Conservation (phyloP, 176 grass and related monocot species). For the Rhynchospora pubera region DNA sequence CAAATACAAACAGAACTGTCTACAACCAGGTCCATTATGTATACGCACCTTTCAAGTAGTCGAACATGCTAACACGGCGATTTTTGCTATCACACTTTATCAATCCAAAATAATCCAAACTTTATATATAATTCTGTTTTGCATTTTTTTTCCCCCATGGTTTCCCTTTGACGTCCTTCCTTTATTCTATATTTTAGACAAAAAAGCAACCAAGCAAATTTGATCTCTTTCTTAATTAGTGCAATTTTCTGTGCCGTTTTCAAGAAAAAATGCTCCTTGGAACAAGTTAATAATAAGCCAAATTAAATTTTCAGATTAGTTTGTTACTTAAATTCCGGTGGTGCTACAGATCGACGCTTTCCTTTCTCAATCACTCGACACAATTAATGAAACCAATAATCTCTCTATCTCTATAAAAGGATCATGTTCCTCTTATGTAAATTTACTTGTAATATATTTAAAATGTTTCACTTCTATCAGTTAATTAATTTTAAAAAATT, state of each 20-base stretch:
- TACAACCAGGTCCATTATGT: background rate
- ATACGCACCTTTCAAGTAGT: background rate
- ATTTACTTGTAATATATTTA: background rate
- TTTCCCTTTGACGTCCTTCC: background rate
- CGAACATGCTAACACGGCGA: background rate
- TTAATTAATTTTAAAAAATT: background rate
- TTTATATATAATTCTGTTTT: background rate
- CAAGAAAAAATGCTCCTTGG: background rate
- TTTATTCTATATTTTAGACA: background rate
- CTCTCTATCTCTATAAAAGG: background rate
- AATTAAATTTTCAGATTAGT: background rate
- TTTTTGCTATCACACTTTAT: background rate
- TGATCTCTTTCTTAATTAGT: background rate
- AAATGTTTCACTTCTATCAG: background rate
- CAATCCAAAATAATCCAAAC: background rate
- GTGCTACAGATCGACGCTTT: background rate
- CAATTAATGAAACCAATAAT: background rate
- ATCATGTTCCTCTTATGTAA: background rate
- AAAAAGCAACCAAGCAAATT: background rate
- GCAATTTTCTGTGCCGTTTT: background rate
- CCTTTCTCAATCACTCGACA: background rate
- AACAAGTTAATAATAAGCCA: background rate
- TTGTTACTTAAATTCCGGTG: background rate
- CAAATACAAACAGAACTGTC: conserved; percentile 15
- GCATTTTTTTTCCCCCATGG: background rate